These are phyloP conservation scores for Pseudogymnoascus sp. DNA, from an alignment of 2,329 filamentous ascomycete species.

Conservation along the genomic window DNA sequence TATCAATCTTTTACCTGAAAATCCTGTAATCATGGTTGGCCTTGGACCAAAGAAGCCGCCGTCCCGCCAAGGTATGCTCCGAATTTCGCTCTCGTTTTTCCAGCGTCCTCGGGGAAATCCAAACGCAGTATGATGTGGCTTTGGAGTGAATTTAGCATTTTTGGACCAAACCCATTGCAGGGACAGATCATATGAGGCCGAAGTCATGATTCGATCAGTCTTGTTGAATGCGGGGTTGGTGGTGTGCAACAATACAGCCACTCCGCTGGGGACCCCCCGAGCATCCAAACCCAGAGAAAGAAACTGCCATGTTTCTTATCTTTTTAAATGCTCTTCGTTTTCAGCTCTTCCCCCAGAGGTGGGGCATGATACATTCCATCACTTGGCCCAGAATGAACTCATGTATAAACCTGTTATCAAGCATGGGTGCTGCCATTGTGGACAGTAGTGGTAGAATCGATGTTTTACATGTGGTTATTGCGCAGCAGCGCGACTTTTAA, in stretches of 20 bases:
- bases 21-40: conserved; percentile 47
- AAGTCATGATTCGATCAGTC: background rate
- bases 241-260: background rate
- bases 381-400: background rate
- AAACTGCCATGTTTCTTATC: background rate
- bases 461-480: background rate
- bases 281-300: background rate
- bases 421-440: background rate
- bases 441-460: background rate
- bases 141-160: background rate
- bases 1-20: conserved; percentile 8
- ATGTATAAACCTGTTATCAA: background rate
- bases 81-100: conserved; percentile 3
- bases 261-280: background rate
- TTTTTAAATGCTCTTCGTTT: background rate
- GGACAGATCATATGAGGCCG: background rate
- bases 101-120: background rate
- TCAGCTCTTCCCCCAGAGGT: background rate
- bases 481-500: background rate
- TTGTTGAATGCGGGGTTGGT: background rate
- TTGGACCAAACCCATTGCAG: background rate
- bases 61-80: conserved; percentile 59
- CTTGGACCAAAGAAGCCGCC: conserved; percentile 56
- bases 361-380: background rate
- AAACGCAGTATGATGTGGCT: background rate